Conservation (phyloP, 169 alveolate genomes). For the Plasmodium knowlesi region DNA sequence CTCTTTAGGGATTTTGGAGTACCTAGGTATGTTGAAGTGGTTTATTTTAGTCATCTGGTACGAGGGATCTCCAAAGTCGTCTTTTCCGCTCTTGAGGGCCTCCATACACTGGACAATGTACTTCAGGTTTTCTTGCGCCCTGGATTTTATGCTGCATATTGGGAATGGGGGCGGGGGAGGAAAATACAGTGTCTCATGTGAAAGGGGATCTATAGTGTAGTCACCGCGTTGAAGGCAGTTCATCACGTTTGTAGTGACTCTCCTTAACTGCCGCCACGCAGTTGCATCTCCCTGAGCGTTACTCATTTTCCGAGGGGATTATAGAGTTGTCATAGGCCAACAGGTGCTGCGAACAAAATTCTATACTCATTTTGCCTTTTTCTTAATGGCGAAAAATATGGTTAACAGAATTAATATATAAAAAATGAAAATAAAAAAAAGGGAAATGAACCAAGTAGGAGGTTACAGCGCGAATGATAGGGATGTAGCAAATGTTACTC, state of each 20-base stretch:
- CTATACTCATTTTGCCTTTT: constrained; percentile 7
- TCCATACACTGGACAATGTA: constrained; percentile 4
- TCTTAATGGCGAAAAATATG: not conserved
- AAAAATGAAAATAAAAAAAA: not conserved
- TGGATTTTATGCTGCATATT: constrained; percentile 17
- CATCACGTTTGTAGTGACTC: not conserved
- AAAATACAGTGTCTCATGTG: not conserved
- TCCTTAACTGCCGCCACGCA: not conserved
- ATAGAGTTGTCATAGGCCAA: constrained; percentile 60
- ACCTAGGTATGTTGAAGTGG: constrained; percentile 34
- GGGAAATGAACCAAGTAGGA: not conserved
- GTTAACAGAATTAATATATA: not conserved
- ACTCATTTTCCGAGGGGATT: constrained; percentile 31
- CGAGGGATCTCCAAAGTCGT: not conserved
- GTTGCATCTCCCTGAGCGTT: not conserved
- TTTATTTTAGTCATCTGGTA: constrained; percentile 12
- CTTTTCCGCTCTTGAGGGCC: constrained; percentile 7
- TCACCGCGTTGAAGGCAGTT: not conserved
- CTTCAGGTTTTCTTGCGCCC: constrained; percentile 10
- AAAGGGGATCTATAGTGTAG: not conserved
- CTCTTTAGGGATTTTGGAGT: constrained; percentile 33
- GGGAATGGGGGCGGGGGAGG: not conserved
- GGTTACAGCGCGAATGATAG: not conserved
- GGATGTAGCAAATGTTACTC: not conserved
- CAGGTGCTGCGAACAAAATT: constrained; percentile 49